Conservation (phyloP, 768 basidiomycete species). For the Lactarius deliciosus region DNA sequence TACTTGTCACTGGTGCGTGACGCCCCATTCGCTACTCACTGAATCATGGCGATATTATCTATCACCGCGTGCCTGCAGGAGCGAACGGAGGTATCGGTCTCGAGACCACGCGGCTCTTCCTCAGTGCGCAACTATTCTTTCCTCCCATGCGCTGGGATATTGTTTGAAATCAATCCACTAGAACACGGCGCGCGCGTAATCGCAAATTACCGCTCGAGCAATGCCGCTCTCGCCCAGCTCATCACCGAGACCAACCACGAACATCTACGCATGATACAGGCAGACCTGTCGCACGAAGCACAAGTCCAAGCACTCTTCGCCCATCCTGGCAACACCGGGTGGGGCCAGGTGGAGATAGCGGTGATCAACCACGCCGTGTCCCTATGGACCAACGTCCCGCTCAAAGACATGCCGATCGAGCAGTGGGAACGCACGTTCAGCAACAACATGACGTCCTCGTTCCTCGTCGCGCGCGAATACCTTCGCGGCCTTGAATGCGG, state of each 20-base stretch:
- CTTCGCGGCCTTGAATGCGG: slow-evolving; percentile 43
- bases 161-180: too few species aligned
- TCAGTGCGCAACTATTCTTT: slow-evolving; percentile 39
- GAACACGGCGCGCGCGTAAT: slow-evolving; percentile 71
- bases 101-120: slow-evolving; percentile 55
- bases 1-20: slow-evolving; percentile 61
- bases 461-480: slow-evolving; percentile 64
- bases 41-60: background rate
- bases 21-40: too few species aligned
- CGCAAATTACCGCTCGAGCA: slow-evolving; percentile 65
- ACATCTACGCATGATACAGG: slow-evolving; percentile 43
- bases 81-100: slow-evolving; percentile 77
- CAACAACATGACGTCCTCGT: slow-evolving; percentile 64
- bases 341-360: slow-evolving; percentile 53
- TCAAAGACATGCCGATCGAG: slow-evolving; percentile 58
- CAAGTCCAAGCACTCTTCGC: slow-evolving; percentile 54
- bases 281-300: slow-evolving; percentile 57
- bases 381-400: slow-evolving; percentile 44
- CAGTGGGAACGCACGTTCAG: slow-evolving; percentile 64
- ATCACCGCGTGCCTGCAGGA: slow-evolving; percentile 40
- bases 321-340: slow-evolving; percentile 25
- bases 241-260: slow-evolving; percentile 24
- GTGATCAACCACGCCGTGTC: slow-evolving; percentile 64
- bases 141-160: too few species aligned
- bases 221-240: slow-evolving; percentile 44